phyloP scores from a whole-genome alignment of 768 basidiomycete species.

The Mycena chlorophos region DNA sequence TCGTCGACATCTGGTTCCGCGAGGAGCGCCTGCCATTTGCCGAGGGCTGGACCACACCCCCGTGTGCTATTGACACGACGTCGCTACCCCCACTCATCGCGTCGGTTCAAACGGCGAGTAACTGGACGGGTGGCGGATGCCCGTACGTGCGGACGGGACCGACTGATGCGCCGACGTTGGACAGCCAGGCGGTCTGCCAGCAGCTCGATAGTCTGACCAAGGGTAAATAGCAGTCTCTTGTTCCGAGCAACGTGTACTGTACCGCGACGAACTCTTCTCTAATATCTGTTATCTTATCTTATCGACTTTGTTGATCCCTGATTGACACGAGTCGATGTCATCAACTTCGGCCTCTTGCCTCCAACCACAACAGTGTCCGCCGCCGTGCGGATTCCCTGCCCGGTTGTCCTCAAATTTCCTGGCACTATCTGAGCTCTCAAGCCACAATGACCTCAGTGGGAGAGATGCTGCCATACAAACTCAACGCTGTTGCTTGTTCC shows the following conservation, averaged over 20 bases:
- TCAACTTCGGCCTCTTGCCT: too few species aligned
- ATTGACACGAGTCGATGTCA: too few species aligned
- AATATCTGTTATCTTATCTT: background rate
- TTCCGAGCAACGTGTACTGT: too few species aligned
- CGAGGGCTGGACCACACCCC: conserved; percentile 16
- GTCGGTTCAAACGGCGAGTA: conserved; percentile 12
- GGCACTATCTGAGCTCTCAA: too few species aligned
- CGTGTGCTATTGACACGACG: conserved; percentile 2
- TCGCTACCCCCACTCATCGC: conserved; percentile 11
- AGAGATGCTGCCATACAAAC: too few species aligned
- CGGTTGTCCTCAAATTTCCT: too few species aligned
- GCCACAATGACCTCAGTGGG: too few species aligned
- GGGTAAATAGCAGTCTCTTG: conserved; percentile 1
- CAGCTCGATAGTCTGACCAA: conserved; percentile 14
- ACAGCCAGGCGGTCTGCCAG: conserved; percentile 17
- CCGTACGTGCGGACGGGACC: conserved; percentile 15
- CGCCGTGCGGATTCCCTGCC: too few species aligned
- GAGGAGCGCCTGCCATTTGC: conserved; percentile 21
- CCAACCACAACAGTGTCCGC: too few species aligned
- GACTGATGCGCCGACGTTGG: conserved; percentile 12
- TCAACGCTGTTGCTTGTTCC: too few species aligned
- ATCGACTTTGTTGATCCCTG: too few species aligned
- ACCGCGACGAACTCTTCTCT: background rate
- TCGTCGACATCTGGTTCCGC: conserved; percentile 23
- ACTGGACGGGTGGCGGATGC: conserved; percentile 20